These are phyloP conservation scores for Saturnispora mendoncae DNA, from an alignment of 805 yeast species.

Conservation along the genomic window DNA sequence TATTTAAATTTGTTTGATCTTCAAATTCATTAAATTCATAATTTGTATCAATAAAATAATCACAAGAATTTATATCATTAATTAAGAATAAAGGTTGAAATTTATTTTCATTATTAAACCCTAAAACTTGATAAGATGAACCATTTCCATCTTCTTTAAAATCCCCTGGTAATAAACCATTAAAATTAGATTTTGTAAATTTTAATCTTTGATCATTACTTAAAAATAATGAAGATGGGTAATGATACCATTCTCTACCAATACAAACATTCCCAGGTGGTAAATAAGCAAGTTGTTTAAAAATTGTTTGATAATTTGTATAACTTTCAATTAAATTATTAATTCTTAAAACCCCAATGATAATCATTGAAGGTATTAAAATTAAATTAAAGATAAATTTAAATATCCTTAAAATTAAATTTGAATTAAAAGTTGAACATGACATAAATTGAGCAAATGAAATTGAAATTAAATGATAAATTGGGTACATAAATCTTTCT, in stretches of 20 bases:
- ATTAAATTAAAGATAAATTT: slow-evolving; percentile 8
- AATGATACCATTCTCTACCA: slow-evolving; percentile 96
- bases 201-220: slow-evolving; percentile 52
- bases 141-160: slow-evolving; percentile 40
- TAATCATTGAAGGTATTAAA: background rate
- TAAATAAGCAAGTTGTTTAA: slow-evolving; percentile 1
- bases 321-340: slow-evolving; percentile 45
- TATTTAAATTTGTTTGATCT: slow-evolving; percentile 12
- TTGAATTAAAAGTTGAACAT: slow-evolving; percentile 20
- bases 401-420: slow-evolving; percentile 6
- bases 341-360: slow-evolving; percentile 13
- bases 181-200: slow-evolving; percentile 70
- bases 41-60: slow-evolving; percentile 64
- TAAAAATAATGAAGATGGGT: slow-evolving; percentile 78
- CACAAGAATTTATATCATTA: slow-evolving; percentile 41
- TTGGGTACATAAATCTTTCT: slow-evolving; percentile 82
- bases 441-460: slow-evolving; percentile 44
- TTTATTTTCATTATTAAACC: slow-evolving; percentile 68
- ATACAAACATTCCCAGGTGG: slow-evolving; percentile 54
- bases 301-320: slow-evolving; percentile 24
- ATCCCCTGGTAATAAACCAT: slow-evolving; percentile 85
- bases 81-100: slow-evolving; percentile 54
- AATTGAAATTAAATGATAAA: slow-evolving; percentile 60
- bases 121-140: slow-evolving; percentile 44
- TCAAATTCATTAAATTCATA: slow-evolving; percentile 41